Percentiles rank a stretch among this genome's conserved stretches.
These are phyloP conservation scores for Pseudonitzschia multiseries DNA, from an alignment of 108 stramenopile species.

Conservation along the genomic window DNA sequence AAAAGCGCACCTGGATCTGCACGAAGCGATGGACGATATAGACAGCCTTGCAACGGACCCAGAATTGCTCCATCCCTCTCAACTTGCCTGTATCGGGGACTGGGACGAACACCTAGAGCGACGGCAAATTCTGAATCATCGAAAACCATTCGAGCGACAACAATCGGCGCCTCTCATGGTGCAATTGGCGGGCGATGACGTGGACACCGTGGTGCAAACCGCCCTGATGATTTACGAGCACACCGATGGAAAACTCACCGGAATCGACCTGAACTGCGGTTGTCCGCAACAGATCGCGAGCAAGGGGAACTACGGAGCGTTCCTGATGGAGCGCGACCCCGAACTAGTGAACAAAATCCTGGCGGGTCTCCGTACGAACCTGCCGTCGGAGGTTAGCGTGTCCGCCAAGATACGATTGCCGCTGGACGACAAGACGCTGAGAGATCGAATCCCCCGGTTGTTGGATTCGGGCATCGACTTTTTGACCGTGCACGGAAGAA, in stretches of 20 bases:
- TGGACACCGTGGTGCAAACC: conserved; percentile 66
- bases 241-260: conserved; percentile 26
- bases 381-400: conserved; percentile 60
- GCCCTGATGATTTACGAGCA: conserved; percentile 74
- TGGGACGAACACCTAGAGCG: background rate
- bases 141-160: conserved; percentile 23
- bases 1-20: conserved; percentile 71
- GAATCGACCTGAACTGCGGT: conserved; percentile 95
- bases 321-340: conserved; percentile 86
- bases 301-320: conserved; percentile 95
- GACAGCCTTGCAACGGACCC: conserved; percentile 15
- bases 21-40: conserved; percentile 23
- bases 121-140: conserved; percentile 2
- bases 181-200: conserved; percentile 94
- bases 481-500: conserved; percentile 96
- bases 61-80: conserved; percentile 18
- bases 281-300: conserved; percentile 96
- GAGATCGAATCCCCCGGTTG: conserved; percentile 54
- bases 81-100: conserved; percentile 35
- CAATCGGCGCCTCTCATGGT: conserved; percentile 62
- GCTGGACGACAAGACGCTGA: conserved; percentile 36
- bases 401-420: conserved; percentile 84
- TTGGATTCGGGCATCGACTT: conserved; percentile 84
- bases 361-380: conserved; percentile 44
- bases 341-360: conserved; percentile 53